Evolutionary conservation across 768 basidiomycete genomes (phyloP), one percentile per base, ranked within the genome.

Genomic region (Xerocomellus chrysenteron): DNA sequence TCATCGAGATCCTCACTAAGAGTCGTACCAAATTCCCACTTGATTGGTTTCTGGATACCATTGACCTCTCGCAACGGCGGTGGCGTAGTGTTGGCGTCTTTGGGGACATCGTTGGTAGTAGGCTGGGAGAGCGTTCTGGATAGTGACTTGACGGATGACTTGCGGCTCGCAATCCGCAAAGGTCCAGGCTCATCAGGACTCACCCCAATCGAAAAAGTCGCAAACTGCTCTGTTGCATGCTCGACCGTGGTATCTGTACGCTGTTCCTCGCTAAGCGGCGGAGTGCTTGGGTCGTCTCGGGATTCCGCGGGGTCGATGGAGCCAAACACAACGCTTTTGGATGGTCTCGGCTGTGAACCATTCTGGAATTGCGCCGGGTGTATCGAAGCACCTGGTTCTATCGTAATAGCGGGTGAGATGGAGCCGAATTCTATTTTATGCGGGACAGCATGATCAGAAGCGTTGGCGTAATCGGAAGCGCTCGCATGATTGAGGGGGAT

Each of bases 1-100:
- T 56, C 52, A 3, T 59, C 52, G 2, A 66, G 43, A 46, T 57
- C 56, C 26, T 53, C 54, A 17, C 47, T 55, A 5, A 33, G 44
- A 16, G 80, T 77, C 37, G 81, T 80, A 17, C 85, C 85, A 65
- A 86, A 86, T 65, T 80, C 78, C 84, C 82, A 85, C 65, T 78
- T 83, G 45, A 66, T 59, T 52, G 62, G 50, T 14, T 63, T 56
- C 30, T 42, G 52, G 30, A 50, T 52, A 16, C 58, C 63, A 42
- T 60, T 64, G 30, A 49, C 51, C 30, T 59, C 58, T 40, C 14
- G 57, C 37, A 42, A 43, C 9, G 42, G 39, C 4, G 45, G 19
- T 12, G 55, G 43, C 32, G 17, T 17, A 16, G 9, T 13, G 6
- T 36, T 28, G 7, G 35, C 26, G 17, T 52, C 60, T n/a, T 58